Percentiles rank a stretch among this genome's conserved stretches.
These are phyloP conservation scores for Articulospora tetracladia DNA, from an alignment of 495 filamentous ascomycete species.

Conservation along the genomic window DNA sequence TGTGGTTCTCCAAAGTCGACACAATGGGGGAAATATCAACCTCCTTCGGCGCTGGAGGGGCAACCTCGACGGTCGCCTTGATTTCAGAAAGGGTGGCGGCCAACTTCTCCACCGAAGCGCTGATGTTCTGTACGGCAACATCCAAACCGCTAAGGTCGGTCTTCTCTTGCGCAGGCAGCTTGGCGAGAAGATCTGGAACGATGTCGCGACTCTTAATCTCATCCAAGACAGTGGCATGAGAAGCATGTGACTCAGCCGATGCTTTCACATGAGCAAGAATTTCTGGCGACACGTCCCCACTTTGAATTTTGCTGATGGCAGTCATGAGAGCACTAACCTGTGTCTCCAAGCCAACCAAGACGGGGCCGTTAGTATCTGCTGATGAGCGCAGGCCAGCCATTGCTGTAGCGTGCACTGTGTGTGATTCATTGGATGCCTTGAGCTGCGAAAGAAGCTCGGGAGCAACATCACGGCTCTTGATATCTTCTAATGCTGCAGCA, in stretches of 20 bases:
- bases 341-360: conserved; percentile 10
- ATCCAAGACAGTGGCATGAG: conserved; percentile 10
- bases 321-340: conserved; percentile 10
- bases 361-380: not conserved
- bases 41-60: conserved; percentile 1
- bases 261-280: conserved; percentile 13
- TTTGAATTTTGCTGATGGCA: conserved; percentile 12
- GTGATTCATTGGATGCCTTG: conserved; percentile 16
- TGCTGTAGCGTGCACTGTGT: conserved; percentile 5
- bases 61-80: not conserved
- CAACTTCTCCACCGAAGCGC: not conserved
- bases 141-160: conserved; percentile 15
- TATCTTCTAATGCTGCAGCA: not conserved
- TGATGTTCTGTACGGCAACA: conserved; percentile 8
- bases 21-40: conserved; percentile 1
- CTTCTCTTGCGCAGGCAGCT: not conserved
- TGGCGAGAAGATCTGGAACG: not conserved
- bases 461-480: conserved; percentile 1
- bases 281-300: conserved; percentile 7
- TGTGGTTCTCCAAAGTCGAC: conserved; percentile 5
- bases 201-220: conserved; percentile 16
- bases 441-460: conserved; percentile 5
- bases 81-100: conserved; percentile 2
- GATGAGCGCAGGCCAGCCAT: conserved; percentile 8
- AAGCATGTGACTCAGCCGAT: conserved; percentile 15